Base-by-base conservation (phyloP, 2,329 filamentous ascomycete genomes). In the Aspergillus puulaauensis region DNA sequence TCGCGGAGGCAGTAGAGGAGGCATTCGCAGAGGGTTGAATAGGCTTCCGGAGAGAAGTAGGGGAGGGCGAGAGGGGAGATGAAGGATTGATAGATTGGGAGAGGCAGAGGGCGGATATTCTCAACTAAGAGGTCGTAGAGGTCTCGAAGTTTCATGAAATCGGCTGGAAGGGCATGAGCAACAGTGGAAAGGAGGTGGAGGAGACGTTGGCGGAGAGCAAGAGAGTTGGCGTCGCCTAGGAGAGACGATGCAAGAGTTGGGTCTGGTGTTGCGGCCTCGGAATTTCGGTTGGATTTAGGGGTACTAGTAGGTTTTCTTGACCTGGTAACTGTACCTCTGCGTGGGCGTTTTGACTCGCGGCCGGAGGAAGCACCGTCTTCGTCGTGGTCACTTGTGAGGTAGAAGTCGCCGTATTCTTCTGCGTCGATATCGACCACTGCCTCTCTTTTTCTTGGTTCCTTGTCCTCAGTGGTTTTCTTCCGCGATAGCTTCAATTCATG, bases 21-120 rank as follows among this genome's bases (percentile, higher is more conserved):
- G 52, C 77, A 74, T 62, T 85, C 83, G 59, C 75, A 78, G 27
- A 89, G 78, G 2, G 79, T 80, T 31, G 79, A 76, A 48, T 81
- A 80, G 2, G 76, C 72, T 24, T 70, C 66, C 14, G 64, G 54
- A 7, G 64, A 68, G 52, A 82, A 68, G 24, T 73, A 66, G 0
- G 74, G 70, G 5, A 83, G 74, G 23, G 77, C 72, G 8, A 79
- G 74, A 9, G 77, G 72, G 27, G 74, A 77, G 62, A 81, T 67
- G 40, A 80, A 70, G 35, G 77, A 66, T 58, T 79, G 76, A 63
- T 80, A 81, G n/a, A 72, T 67, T 1, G 78, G 73, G 4, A 82
- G 68, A 3, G 77, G 72, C 2, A 79, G 70, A 35, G 74, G 75
- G 33, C 76, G 75, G 57, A 81, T 77, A 58, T 80, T 75, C 43